A percentile compares a stretch with the other conserved stretches of the same genome.
phyloP scores from a whole-genome alignment of 768 basidiomycete genomes.

The Clathrus columnatus region DNA sequence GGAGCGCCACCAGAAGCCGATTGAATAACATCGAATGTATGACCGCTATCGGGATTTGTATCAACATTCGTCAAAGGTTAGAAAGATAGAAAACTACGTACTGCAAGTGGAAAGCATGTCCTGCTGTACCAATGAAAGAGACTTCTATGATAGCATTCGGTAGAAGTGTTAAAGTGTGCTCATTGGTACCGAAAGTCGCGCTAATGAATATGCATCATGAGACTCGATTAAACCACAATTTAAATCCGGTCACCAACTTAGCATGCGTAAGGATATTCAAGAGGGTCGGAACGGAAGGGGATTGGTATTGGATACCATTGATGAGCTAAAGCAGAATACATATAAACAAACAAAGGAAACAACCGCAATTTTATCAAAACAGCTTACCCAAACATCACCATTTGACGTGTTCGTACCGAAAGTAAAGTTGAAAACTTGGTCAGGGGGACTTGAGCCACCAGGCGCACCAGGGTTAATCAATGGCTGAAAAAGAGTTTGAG shows the following conservation, averaged over 20 bases:
- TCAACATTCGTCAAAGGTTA: not conserved
- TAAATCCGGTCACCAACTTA: too few relatives aligned
- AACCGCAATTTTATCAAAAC: not conserved
- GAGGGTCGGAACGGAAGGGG: slow-evolving; percentile 1
- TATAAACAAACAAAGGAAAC: too few relatives aligned
- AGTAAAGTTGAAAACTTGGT: slow-evolving; percentile 4
- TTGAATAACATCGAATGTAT: slow-evolving; percentile 29
- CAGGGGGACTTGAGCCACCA: not conserved
- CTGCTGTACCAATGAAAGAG: slow-evolving; percentile 2
- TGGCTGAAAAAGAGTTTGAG: slow-evolving; percentile 15
- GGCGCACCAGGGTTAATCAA: slow-evolving; percentile 13
- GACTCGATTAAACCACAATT: too few relatives aligned
- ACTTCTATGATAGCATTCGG: slow-evolving; percentile 3
- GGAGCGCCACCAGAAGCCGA: slow-evolving; percentile 22
- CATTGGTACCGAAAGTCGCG: not conserved
- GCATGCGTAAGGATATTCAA: slow-evolving; percentile 5
- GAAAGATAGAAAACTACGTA: not conserved
- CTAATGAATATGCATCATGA: too few relatives aligned
- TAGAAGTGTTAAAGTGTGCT: not conserved
- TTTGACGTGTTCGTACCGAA: slow-evolving; percentile 1
- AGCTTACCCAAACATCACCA: slow-evolving; percentile 6
- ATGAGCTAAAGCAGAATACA: not conserved
- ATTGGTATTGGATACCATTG: not conserved
- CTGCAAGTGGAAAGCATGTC: slow-evolving; percentile 8
- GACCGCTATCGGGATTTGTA: slow-evolving; percentile 7